Evolutionary conservation across 306 rosid genomes (phyloP), one percentile per base, ranked within the genome.

Genomic region (Rosa rugosa): DNA sequence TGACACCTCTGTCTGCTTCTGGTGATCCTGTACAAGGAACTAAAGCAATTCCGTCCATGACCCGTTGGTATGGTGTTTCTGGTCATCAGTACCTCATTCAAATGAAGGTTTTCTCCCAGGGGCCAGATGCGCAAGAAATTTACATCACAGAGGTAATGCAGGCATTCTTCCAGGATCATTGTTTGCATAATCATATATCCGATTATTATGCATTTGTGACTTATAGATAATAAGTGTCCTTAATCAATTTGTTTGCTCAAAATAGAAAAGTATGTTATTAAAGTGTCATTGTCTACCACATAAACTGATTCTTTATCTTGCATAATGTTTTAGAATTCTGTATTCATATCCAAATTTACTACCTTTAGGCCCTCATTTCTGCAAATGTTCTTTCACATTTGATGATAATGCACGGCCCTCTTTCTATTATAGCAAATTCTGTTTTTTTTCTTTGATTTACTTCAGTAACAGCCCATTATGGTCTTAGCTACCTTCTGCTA

Each of bases 11-110:
- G 76, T 85, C 93, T 77, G 76, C 76, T 70, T 83, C 91, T 80
- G 84, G 88, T 49, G 86, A 88, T 83, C 86, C 75, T 68, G 78
- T 86, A 62, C 93, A 86, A 81, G 97, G 84, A 86, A 54, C 63
- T n/a, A 76, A 81, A 77, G 78, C 86, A 71, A 81, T 86, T 80
- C 85, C 93, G 2, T 76, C 87, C 65, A 79, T 40, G 83, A 73
- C 87, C 27, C 77, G 82, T 72, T 94, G 99, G 97, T 85, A 86
- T 82, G 84, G 90, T 79, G 84, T 94, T 81, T 84, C 92, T 81
- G 95, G 94, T 77, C 89, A 63, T 82, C 97, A 92, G 72, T 94
- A 94, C 87, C 86, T 92, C 81, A 79, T 94, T 84, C 95, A 86
- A 86, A 83, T 92, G 76, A 94, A 89, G 87, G 97, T 86, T 85